Evolutionary conservation across 2,329 filamentous ascomycete species (phyloP).

Genomic region (Pezicula neosporulosa): DNA sequence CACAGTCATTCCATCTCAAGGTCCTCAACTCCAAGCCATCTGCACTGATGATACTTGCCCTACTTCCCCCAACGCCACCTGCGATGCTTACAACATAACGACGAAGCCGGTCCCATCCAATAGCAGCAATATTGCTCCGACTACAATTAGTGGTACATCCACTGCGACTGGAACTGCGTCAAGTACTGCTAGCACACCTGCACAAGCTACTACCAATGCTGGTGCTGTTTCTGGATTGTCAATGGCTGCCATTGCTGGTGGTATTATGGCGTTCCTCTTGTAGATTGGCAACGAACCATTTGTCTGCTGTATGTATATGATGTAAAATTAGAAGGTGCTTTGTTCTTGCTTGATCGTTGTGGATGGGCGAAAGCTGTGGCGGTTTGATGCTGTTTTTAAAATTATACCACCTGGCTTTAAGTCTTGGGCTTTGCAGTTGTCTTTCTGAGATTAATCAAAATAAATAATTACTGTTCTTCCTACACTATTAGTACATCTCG

Average conservation of each 20-base stretch:
- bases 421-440: too few relatives aligned
- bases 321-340: too few relatives aligned
- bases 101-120: constrained; percentile 12
- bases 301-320: too few relatives aligned
- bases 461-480: too few relatives aligned
- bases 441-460: too few relatives aligned
- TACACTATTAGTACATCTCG: too few relatives aligned
- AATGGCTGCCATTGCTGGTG: constrained; percentile 14
- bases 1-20: constrained; percentile 41
- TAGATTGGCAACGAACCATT: constrained; percentile 2
- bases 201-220: constrained; percentile 5
- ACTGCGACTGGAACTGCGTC: not conserved
- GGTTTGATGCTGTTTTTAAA: too few relatives aligned
- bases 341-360: too few relatives aligned
- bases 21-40: constrained; percentile 49
- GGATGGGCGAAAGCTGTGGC: too few relatives aligned
- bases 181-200: not conserved
- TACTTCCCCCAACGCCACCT: constrained; percentile 40
- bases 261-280: constrained; percentile 15
- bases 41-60: constrained; percentile 51
- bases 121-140: constrained; percentile 3
- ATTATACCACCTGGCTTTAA: too few relatives aligned
- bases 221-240: constrained; percentile 9
- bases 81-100: constrained; percentile 37
- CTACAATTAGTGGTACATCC: not conserved